These are phyloP conservation scores for Cavenderia fasciculata DNA, from an alignment of 78 protist species.

Conservation along the genomic window DNA sequence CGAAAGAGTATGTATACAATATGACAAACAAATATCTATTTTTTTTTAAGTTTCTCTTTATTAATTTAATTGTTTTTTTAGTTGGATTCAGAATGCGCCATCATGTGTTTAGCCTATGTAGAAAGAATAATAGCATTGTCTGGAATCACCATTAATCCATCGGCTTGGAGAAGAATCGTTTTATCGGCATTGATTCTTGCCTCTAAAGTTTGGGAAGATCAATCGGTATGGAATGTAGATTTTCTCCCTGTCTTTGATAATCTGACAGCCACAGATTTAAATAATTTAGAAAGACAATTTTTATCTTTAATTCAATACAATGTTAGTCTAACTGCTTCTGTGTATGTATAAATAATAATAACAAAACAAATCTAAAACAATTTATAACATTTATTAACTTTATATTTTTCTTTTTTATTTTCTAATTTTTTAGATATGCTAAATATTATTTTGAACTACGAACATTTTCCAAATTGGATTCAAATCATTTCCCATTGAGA, in stretches of 20 bases:
- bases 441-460: slow-evolving; percentile 71
- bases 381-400: neutral
- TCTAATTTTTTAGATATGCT: slow-evolving; percentile 41
- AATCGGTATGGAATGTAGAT: slow-evolving; percentile 91
- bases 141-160: slow-evolving; percentile 51
- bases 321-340: slow-evolving; percentile 53
- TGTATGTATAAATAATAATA: slow-evolving; percentile 32
- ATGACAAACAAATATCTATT: neutral
- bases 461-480: slow-evolving; percentile 67
- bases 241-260: slow-evolving; percentile 76
- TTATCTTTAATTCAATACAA: slow-evolving; percentile 65
- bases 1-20: slow-evolving; percentile 22
- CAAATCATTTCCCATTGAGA: slow-evolving; percentile 59
- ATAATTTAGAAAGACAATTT: slow-evolving; percentile 74
- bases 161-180: slow-evolving; percentile 82
- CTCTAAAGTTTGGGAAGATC: slow-evolving; percentile 90
- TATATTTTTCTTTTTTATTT: too few relatives aligned
- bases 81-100: slow-evolving; percentile 81
- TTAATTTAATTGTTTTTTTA: neutral
- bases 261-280: slow-evolving; percentile 78
- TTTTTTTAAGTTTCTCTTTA: neutral
- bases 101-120: slow-evolving; percentile 81
- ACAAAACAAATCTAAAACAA: neutral
- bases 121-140: slow-evolving; percentile 76
- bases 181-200: slow-evolving; percentile 82